Conservation (phyloP, 1,284 basidiomycete genomes). For the Ceratobasidium sp. region DNA sequence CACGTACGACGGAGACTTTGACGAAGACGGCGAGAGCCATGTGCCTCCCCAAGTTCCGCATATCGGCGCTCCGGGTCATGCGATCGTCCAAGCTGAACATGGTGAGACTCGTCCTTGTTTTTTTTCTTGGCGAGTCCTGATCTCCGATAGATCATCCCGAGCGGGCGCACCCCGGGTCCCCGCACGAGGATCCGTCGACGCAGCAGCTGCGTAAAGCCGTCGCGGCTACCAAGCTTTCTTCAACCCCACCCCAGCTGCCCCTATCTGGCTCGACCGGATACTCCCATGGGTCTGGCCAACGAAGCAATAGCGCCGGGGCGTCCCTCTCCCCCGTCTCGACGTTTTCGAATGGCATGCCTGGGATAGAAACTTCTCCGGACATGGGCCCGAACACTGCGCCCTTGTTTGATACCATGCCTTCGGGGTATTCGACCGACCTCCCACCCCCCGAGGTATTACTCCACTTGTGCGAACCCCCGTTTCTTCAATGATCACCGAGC, state of each 20-base stretch:
- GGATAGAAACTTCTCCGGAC: slow-evolving; percentile 3
- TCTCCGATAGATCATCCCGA: background rate
- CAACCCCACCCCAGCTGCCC: background rate
- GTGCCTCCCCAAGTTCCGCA: slow-evolving; percentile 4
- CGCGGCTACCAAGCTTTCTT: slow-evolving; percentile 1
- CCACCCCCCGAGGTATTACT: slow-evolving; percentile 13
- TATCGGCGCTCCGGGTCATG: slow-evolving; percentile 26
- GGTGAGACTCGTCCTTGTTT: background rate
- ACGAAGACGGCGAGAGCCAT: slow-evolving; percentile 24
- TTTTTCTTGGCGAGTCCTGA: too few species aligned
- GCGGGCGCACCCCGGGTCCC: background rate
- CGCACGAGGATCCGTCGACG: background rate
- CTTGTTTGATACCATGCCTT: slow-evolving; percentile 22
- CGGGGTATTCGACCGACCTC: slow-evolving; percentile 21
- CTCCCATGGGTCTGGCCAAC: background rate
- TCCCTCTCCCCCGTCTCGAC: slow-evolving; percentile 22
- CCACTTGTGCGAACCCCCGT: background rate
- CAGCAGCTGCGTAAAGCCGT: slow-evolving; percentile 2
- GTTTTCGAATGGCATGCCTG: slow-evolving; percentile 23
- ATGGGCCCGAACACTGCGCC: slow-evolving; percentile 1
- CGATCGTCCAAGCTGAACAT: slow-evolving; percentile 3
- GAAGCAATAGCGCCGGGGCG: slow-evolving; percentile 19
- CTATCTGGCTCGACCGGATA: slow-evolving; percentile 3
- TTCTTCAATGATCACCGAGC: background rate
- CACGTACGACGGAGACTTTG: slow-evolving; percentile 30